Percentiles rank a stretch among this genome's conserved stretches.
phyloP scores from a whole-genome alignment of 768 basidiomycete species.

The Tricholoma hemisulphureum region DNA sequence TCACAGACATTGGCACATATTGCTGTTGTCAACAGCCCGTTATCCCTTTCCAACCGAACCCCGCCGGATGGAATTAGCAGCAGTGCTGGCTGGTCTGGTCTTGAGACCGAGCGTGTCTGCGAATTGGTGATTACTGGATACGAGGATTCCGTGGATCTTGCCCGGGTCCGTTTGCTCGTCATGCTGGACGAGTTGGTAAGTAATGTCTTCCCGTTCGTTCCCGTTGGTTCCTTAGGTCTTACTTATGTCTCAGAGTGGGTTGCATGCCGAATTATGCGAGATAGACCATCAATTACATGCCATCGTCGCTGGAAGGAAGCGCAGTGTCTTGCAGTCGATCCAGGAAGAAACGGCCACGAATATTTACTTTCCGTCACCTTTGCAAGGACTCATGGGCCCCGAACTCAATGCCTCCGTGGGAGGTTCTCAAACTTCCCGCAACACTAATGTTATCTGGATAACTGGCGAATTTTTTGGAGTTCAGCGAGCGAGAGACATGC shows the following conservation, averaged over 20 bases:
- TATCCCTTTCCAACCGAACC: slow-evolving; percentile 69
- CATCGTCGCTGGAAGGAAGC: slow-evolving; percentile 88
- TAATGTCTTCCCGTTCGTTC: slow-evolving; percentile 13
- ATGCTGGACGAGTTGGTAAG: slow-evolving; percentile 93
- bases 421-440: slow-evolving; percentile 48
- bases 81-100: slow-evolving; percentile 80
- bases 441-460: slow-evolving; percentile 85
- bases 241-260: slow-evolving; percentile 62
- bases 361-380: slow-evolving; percentile 88
- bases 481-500: slow-evolving; percentile 92
- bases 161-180: slow-evolving; percentile 85
- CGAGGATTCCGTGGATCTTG: slow-evolving; percentile 87
- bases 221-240: slow-evolving; percentile 10
- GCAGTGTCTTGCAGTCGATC: slow-evolving; percentile 82
- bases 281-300: slow-evolving; percentile 94
- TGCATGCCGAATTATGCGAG: slow-evolving; percentile 88
- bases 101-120: slow-evolving; percentile 93
- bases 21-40: slow-evolving; percentile 86
- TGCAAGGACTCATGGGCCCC: slow-evolving; percentile 81
- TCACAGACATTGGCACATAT: slow-evolving; percentile 91
- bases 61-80: slow-evolving; percentile 76
- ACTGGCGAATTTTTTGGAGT: slow-evolving; percentile 98
- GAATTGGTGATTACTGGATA: slow-evolving; percentile 89
- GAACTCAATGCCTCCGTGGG: slow-evolving; percentile 47
- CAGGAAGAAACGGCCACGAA: slow-evolving; percentile 98